phyloP scores from a whole-genome alignment of 179 eudicot genomes.

The Silene noctiflora region DNA sequence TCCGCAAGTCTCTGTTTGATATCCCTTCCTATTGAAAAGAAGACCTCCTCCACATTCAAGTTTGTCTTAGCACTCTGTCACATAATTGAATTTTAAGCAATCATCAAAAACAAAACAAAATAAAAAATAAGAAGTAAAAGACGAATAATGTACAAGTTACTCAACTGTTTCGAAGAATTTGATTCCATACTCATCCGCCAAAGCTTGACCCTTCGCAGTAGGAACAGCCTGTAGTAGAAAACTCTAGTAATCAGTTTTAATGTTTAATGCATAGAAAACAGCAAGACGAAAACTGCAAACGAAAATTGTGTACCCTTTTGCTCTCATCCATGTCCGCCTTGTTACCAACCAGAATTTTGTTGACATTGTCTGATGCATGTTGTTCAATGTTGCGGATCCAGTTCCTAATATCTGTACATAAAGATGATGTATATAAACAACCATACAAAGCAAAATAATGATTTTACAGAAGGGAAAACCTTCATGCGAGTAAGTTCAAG shows the following conservation, averaged over 20 bases:
- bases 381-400: slow-evolving; percentile 67
- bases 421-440: slow-evolving; percentile 8
- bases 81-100: slow-evolving; percentile 7
- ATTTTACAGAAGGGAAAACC: not conserved
- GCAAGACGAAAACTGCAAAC: not conserved
- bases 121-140: not conserved
- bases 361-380: slow-evolving; percentile 62
- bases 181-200: slow-evolving; percentile 75
- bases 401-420: slow-evolving; percentile 43
- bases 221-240: slow-evolving; percentile 53
- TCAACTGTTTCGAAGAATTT: slow-evolving; percentile 69
- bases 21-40: slow-evolving; percentile 57
- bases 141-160: slow-evolving; percentile 27
- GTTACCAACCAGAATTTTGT: slow-evolving; percentile 57
- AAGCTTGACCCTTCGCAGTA: slow-evolving; percentile 67
- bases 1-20: slow-evolving; percentile 70
- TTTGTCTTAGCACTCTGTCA: slow-evolving; percentile 71
- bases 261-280: too few species aligned
- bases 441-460: not conserved
- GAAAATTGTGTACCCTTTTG: slow-evolving; percentile 38
- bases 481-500: not conserved
- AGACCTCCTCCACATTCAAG: slow-evolving; percentile 64
- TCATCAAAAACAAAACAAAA: slow-evolving; percentile 8
- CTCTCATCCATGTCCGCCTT: slow-evolving; percentile 72
- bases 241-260: not conserved